Evolutionary conservation across 371 early-diverging fungal species (phyloP), one percentile per base, ranked within the genome.

Genomic region (Mucor indicus): DNA sequence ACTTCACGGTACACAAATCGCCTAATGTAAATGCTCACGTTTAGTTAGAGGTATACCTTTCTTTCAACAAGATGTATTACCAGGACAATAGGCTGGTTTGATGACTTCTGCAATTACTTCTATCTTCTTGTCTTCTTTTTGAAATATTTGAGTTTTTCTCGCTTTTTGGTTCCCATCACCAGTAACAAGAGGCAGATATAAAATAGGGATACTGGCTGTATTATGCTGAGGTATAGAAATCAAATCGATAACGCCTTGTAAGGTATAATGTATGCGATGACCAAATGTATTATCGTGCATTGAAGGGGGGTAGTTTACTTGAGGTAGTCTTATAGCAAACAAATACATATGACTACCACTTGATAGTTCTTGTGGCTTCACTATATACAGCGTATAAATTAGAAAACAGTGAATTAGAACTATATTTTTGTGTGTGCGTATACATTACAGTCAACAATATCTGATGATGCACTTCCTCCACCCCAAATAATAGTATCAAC

Each of bases 221-320:
- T 23, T 31, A 16, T 43, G 39, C 8, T 53, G 44, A 7, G 48
- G n/a, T 15, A 6, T n/a, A 25, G 51, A 38, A 7, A 17, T 31
- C 21, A 55, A 31, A 24, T 67, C 65, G 30, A 69, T 37, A 27
- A 62, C 57, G 9, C 61, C 74, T 56, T 69, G 67, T 12, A 73
- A 50, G 9, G 55, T 57, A 33, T 73, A 73, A 22, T 50, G 41
- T 25, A 73, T 53, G 27, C 46, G 56, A 35, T 67, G 65, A 17
- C 58, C 62, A 24, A 69, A 46, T 33, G 56, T 52, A 11, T 54
- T 49, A n/a, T 66, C 62, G 23, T 49, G 55, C 35, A 73, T 62
- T 0, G 74, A 64, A 3, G 74, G 70, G 13, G 74, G 74, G 29
- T 69, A 73, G 37, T 73, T 73, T 1, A 57, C 57, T 27, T 64